Percentiles rank a stretch among this genome's conserved stretches.
Evolutionary conservation across 495 filamentous ascomycete species (phyloP).

Genomic region (Halenospora varia): DNA sequence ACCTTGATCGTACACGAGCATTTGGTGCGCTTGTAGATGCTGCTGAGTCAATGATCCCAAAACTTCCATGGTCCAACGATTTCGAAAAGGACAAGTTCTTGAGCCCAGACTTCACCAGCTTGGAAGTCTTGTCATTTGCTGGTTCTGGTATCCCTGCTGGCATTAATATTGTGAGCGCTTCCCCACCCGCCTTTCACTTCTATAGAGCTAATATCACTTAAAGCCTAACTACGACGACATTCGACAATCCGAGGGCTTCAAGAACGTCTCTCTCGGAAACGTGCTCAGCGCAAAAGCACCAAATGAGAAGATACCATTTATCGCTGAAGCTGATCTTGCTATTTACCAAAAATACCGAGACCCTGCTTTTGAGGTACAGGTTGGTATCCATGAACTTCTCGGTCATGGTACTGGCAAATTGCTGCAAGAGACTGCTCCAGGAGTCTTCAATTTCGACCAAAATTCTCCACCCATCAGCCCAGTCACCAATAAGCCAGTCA

Average conservation of each 20-base stretch:
- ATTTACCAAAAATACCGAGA: slow-evolving; percentile 80
- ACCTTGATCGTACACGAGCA: slow-evolving; percentile 83
- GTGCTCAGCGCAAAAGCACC: slow-evolving; percentile 86
- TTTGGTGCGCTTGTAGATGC: slow-evolving; percentile 80
- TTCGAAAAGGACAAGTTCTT: slow-evolving; percentile 96
- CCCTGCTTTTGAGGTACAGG: slow-evolving; percentile 88
- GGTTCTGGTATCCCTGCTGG: slow-evolving; percentile 82
- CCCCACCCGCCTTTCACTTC: too few relatives aligned
- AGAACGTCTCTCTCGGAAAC: slow-evolving; percentile 92
- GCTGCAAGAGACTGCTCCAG: slow-evolving; percentile 79
- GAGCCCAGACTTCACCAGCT: slow-evolving; percentile 88
- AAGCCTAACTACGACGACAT: slow-evolving; percentile 94
- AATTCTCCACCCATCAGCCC: slow-evolving; percentile 77
- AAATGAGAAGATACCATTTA: slow-evolving; percentile 86
- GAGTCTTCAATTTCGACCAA: slow-evolving; percentile 81
- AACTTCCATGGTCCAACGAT: slow-evolving; percentile 79
- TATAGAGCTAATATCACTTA: too few relatives aligned
- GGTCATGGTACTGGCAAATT: slow-evolving; percentile 96
- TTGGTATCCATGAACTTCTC: slow-evolving; percentile 91
- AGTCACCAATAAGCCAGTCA: slow-evolving; percentile 68
- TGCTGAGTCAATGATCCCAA: slow-evolving; percentile 78
- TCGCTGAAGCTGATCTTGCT: slow-evolving; percentile 65
- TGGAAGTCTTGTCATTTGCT: slow-evolving; percentile 66
- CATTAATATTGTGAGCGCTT: slow-evolving; percentile 50
- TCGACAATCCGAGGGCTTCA: slow-evolving; percentile 91